phyloP scores from a whole-genome alignment of 1,139 yeast species.

The Pneumocystis murina region DNA sequence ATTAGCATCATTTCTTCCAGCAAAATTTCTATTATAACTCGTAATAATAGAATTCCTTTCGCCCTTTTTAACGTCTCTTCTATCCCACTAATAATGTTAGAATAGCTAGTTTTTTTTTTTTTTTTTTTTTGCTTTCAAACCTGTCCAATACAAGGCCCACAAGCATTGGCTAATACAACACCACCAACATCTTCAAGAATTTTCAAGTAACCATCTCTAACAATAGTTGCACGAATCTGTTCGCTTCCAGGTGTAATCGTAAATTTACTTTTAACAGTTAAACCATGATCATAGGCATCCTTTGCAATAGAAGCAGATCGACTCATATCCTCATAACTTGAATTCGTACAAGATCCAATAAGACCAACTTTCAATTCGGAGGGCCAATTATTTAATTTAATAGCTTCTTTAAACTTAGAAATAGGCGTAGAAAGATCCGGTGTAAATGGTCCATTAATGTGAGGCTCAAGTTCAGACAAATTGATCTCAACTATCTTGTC shows the following conservation, averaged over 20 bases:
- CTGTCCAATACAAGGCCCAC: slow-evolving; percentile 99
- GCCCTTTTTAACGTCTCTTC: slow-evolving; percentile 93
- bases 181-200: slow-evolving; percentile 90
- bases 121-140: background rate
- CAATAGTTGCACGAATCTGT: slow-evolving; percentile 97
- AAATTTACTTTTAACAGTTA: slow-evolving; percentile 77
- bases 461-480: slow-evolving; percentile 90
- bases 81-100: slow-evolving; percentile 57
- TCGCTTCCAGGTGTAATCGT: slow-evolving; percentile 98
- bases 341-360: slow-evolving; percentile 98
- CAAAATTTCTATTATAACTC: slow-evolving; percentile 97
- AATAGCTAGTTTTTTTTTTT: background rate
- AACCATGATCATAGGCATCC: slow-evolving; percentile 83
- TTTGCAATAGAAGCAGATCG: slow-evolving; percentile 88
- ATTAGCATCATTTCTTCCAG: slow-evolving; percentile 98
- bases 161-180: slow-evolving; percentile 90
- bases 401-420: slow-evolving; percentile 81
- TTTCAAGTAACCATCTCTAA: slow-evolving; percentile 86
- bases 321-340: slow-evolving; percentile 97
- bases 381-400: slow-evolving; percentile 86
- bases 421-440: slow-evolving; percentile 98
- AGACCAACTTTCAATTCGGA: slow-evolving; percentile 85
- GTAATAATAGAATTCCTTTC: slow-evolving; percentile 97
- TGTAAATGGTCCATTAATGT: slow-evolving; percentile 97
- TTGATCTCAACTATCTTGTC: slow-evolving; percentile 92